Evolutionary conservation across 805 yeast genomes (phyloP).

Genomic region (Kockiozyma suomiensis): DNA sequence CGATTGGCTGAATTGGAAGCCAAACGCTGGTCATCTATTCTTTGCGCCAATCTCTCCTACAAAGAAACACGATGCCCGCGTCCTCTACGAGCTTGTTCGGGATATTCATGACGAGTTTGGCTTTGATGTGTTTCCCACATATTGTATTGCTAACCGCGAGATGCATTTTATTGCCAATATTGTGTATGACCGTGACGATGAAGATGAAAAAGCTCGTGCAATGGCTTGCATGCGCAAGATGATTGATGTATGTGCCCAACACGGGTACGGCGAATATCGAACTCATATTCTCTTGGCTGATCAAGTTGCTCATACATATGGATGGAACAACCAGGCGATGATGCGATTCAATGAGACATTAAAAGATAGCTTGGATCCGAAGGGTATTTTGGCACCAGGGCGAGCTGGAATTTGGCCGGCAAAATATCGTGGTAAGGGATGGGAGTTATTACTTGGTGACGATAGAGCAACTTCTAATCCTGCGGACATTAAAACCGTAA

Average conservation of each 20-base stretch:
- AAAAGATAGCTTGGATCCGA: conserved; percentile 6
- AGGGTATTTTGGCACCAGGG: conserved; percentile 9
- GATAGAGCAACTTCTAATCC: background rate
- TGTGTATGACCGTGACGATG: conserved; percentile 8
- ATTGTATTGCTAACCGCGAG: conserved; percentile 6
- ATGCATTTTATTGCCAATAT: conserved; percentile 11
- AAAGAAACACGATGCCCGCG: conserved; percentile 1
- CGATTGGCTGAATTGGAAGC: conserved; percentile 13
- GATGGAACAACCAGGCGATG: conserved; percentile 9
- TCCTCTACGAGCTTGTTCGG: background rate
- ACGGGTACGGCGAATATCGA: conserved; percentile 8
- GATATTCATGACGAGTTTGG: conserved; percentile 2
- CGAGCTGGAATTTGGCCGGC: conserved; percentile 12
- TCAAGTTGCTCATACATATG: conserved; percentile 5
- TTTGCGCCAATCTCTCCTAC: conserved; percentile 9
- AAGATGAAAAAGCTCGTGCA: conserved; percentile 1
- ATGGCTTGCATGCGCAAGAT: conserved; percentile 14
- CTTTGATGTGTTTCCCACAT: conserved; percentile 9
- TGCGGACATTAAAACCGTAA: background rate
- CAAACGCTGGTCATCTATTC: conserved; percentile 8
- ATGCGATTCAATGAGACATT: conserved; percentile 2
- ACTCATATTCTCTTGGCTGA: conserved; percentile 9
- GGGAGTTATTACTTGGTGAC: conserved; percentile 6
- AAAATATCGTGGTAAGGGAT: conserved; percentile 6
- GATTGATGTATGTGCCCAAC: conserved; percentile 6